A percentile compares a stretch with the other conserved stretches of the same genome.
Evolutionary conservation across 345 rosid species (phyloP).

Genomic region (Rhodamnia argentea): DNA sequence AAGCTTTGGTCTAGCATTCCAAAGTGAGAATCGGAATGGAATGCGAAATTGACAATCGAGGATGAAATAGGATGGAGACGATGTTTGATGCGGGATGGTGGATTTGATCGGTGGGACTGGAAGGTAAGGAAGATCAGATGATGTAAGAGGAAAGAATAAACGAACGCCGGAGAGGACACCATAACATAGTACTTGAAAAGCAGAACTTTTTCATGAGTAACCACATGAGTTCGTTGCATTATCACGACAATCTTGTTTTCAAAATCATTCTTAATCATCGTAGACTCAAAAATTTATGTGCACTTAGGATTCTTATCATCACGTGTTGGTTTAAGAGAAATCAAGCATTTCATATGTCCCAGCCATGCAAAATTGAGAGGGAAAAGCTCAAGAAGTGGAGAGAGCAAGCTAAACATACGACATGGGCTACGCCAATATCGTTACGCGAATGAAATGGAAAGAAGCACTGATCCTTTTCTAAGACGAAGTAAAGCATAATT

Average conservation of each 20-base stretch:
- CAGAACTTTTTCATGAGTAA: not conserved
- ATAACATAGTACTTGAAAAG: not conserved
- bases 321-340: not conserved
- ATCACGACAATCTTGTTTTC: not conserved
- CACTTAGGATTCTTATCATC: not conserved
- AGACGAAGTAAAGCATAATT: not conserved
- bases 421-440: not conserved
- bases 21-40: not conserved
- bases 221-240: not conserved
- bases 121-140: not conserved
- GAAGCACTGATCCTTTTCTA: not conserved
- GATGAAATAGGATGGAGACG: not conserved
- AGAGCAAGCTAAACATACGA: not conserved
- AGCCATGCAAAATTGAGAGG: not conserved
- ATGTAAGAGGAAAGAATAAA: not conserved
- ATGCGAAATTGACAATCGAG: not conserved
- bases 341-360: not conserved
- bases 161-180: not conserved
- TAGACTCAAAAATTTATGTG: not conserved
- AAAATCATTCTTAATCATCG: not conserved
- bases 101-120: not conserved
- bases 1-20: not conserved
- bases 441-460: not conserved
- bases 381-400: not conserved
- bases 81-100: not conserved